Percentiles rank a stretch among this genome's conserved stretches.
Evolutionary conservation across 495 filamentous ascomycete genomes (phyloP).

Genomic region (Trichoderma asperelloides): DNA sequence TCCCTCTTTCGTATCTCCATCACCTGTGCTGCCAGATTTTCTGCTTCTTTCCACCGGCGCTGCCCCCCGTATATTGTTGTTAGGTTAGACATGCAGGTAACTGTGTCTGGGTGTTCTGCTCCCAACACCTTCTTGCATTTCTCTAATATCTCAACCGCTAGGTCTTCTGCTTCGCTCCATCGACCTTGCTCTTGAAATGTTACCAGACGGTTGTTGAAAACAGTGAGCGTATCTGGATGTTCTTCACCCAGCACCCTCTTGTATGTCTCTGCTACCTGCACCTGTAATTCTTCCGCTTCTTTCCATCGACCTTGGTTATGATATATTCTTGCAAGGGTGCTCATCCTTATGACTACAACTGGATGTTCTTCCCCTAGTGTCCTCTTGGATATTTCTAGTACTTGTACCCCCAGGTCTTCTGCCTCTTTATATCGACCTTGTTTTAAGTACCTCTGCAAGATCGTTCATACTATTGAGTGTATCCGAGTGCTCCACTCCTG

Average conservation of each 20-base stretch:
- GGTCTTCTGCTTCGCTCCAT: neutral
- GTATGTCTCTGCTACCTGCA: constrained; percentile 7
- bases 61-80: neutral
- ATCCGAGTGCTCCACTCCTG: constrained; percentile 1
- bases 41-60: neutral
- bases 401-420: neutral
- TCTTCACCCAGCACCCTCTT: constrained; percentile 11
- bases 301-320: neutral
- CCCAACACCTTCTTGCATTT: neutral
- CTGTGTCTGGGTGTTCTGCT: neutral
- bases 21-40: constrained; percentile 10
- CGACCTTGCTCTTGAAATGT: neutral
- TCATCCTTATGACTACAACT: neutral
- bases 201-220: neutral
- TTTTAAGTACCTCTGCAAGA: neutral
- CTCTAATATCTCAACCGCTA: neutral
- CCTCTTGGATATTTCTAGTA: neutral
- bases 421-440: neutral
- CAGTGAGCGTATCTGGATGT: constrained; percentile 3
- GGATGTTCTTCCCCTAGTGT: constrained; percentile 1
- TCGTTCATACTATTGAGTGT: neutral
- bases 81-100: neutral
- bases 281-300: constrained; percentile 8
- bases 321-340: no score
- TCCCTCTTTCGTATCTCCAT: constrained; percentile 10